Conservation (phyloP, 1,284 basidiomycete genomes). For the Wallemia mellicola region DNA sequence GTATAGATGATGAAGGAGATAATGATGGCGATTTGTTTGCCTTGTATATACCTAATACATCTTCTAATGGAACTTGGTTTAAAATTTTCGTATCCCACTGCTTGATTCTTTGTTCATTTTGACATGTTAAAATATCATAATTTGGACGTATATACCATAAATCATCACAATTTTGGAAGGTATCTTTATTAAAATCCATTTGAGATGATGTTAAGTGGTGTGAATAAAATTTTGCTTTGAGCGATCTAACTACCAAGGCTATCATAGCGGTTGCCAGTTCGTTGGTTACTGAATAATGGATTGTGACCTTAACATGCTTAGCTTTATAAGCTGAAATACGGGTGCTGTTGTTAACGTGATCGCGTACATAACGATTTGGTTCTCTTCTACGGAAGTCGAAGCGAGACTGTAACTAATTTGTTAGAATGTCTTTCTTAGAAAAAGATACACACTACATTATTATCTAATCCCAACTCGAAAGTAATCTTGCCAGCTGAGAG, state of each 20-base stretch:
- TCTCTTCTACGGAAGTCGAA: neutral
- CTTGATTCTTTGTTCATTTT: no score
- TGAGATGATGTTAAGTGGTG: neutral
- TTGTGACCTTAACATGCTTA: neutral
- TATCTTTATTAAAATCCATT: neutral
- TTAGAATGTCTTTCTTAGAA: neutral
- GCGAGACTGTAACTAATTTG: neutral
- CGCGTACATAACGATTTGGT: slow-evolving; percentile 5
- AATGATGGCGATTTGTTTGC: neutral
- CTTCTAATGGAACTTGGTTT: no score
- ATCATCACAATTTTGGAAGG: neutral
- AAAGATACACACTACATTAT: slow-evolving; percentile 2
- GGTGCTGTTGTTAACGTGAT: neutral
- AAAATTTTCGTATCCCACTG: no score
- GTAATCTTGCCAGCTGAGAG: slow-evolving; percentile 1
- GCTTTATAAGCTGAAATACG: neutral
- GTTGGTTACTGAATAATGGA: slow-evolving; percentile 4
- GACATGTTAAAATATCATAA: no score
- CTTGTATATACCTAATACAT: neutral
- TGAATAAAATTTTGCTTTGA: slow-evolving; percentile 1
- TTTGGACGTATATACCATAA: neutral
- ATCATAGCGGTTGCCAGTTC: slow-evolving; percentile 5
- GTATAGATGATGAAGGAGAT: neutral
- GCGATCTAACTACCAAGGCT: slow-evolving; percentile 4
- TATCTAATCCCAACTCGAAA: slow-evolving; percentile 3